Percentiles rank a stretch among this genome's conserved stretches.
Evolutionary conservation across 805 yeast species (phyloP).

Genomic region (Cyberlindnera nakhonratchasimensis): DNA sequence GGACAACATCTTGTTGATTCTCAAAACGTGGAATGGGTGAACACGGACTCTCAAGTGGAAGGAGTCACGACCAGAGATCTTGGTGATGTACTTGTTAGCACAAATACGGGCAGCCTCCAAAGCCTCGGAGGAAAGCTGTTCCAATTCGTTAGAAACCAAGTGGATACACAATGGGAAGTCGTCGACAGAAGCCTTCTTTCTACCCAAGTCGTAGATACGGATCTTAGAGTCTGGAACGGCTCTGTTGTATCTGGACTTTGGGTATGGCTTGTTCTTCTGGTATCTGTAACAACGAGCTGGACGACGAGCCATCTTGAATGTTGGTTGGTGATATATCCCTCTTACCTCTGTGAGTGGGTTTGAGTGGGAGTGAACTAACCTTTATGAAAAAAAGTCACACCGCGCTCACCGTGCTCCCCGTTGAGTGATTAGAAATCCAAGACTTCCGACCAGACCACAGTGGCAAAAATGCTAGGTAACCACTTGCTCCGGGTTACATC

Average conservation of each 20-base stretch:
- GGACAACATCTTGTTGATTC: conserved; percentile 99
- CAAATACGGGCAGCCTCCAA: conserved; percentile 99
- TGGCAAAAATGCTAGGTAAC: background rate
- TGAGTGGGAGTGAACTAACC: background rate
- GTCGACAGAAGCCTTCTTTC: conserved; percentile 99
- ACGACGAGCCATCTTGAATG: conserved; percentile 96
- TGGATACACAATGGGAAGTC: conserved; percentile 98
- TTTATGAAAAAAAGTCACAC: conserved; percentile 12
- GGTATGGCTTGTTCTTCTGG: conserved; percentile 99
- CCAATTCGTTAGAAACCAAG: conserved; percentile 98
- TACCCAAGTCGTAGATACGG: conserved; percentile 98
- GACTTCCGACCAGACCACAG: conserved; percentile 5
- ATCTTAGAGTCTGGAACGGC: conserved; percentile 99
- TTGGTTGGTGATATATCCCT: conserved; percentile 8
- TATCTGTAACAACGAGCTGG: conserved; percentile 99
- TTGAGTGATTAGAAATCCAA: conserved; percentile 21
- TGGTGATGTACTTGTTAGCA: conserved; percentile 99
- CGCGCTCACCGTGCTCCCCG: background rate
- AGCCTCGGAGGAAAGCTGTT: conserved; percentile 99
- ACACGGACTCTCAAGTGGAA: conserved; percentile 99
- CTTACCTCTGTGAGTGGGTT: background rate
- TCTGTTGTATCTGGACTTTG: conserved; percentile 99
- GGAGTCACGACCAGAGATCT: conserved; percentile 95
- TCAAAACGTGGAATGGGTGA: conserved; percentile 99
- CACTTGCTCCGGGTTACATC: conserved; percentile 4